Percentiles rank a stretch among this genome's conserved stretches.
Evolutionary conservation across 1,139 yeast species (phyloP).

Genomic region (Nakaseomyces nivariensis): DNA sequence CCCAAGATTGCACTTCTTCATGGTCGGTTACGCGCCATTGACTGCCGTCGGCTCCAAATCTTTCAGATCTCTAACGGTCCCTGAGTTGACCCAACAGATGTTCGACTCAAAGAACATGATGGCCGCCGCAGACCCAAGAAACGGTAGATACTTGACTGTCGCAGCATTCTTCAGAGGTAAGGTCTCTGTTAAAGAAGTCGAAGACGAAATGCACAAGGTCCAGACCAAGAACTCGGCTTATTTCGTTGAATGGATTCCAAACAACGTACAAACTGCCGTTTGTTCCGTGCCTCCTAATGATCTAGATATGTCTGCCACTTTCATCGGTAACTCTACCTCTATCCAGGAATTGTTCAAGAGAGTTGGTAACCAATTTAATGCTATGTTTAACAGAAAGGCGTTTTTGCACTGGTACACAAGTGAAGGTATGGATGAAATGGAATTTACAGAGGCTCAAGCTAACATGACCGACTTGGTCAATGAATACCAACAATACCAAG

Average conservation of each 20-base stretch:
- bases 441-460: conserved; percentile 75
- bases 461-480: conserved; percentile 81
- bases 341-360: conserved; percentile 85
- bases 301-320: conserved; percentile 82
- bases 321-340: conserved; percentile 85
- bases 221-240: conserved; percentile 72
- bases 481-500: conserved; percentile 91
- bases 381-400: conserved; percentile 89
- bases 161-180: conserved; percentile 92
- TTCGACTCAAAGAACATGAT: conserved; percentile 87
- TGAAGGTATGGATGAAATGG: conserved; percentile 94
- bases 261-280: conserved; percentile 88
- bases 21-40: conserved; percentile 91
- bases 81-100: conserved; percentile 88
- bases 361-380: conserved; percentile 80
- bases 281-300: conserved; percentile 85
- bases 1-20: conserved; percentile 90
- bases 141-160: conserved; percentile 87
- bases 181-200: conserved; percentile 85
- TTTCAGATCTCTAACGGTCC: conserved; percentile 76
- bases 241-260: conserved; percentile 95
- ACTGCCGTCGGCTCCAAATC: conserved; percentile 71
- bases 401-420: conserved; percentile 93
- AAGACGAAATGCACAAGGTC: conserved; percentile 81
- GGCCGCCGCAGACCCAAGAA: conserved; percentile 90